These are phyloP conservation scores for Aspergillus latus DNA, from an alignment of 2,329 filamentous ascomycete species.

Conservation along the genomic window DNA sequence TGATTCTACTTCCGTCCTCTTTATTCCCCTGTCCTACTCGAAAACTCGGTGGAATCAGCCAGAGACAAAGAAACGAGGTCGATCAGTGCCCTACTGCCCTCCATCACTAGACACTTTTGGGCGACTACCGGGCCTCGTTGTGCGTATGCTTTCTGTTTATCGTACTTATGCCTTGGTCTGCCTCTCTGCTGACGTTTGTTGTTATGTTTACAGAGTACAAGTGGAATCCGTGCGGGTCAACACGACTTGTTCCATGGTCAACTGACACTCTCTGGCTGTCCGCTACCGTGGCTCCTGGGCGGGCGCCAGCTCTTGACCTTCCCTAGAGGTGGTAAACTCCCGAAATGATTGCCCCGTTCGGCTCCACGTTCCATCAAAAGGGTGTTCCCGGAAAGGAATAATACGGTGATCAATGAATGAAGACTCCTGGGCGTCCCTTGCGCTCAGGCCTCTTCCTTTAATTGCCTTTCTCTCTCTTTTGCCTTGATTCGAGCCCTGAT, in stretches of 20 bases:
- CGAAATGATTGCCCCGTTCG: background rate
- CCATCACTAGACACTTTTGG: slow-evolving; percentile 1
- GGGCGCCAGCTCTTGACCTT: background rate
- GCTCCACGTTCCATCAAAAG: background rate
- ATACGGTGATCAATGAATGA: background rate
- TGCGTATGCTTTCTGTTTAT: background rate
- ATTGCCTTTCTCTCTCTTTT: background rate
- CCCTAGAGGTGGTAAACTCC: background rate
- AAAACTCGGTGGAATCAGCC: background rate
- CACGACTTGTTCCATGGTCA: slow-evolving; percentile 1
- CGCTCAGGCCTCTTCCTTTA: background rate
- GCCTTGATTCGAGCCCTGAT: no score
- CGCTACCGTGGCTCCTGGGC: slow-evolving; percentile 1
- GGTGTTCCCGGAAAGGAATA: background rate
- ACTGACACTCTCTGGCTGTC: background rate
- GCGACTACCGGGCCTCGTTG: background rate
- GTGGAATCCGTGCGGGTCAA: slow-evolving; percentile 1
- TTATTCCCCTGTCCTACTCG: background rate
- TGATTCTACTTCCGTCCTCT: background rate
- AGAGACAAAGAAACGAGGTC: slow-evolving; percentile 8
- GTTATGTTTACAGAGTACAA: background rate
- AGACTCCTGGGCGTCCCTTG: background rate
- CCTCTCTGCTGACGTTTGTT: background rate
- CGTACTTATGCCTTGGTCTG: background rate
- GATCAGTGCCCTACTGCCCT: slow-evolving; percentile 6